These are phyloP conservation scores for Claviceps sorghi DNA, from an alignment of 2,329 filamentous ascomycete genomes.

Conservation along the genomic window DNA sequence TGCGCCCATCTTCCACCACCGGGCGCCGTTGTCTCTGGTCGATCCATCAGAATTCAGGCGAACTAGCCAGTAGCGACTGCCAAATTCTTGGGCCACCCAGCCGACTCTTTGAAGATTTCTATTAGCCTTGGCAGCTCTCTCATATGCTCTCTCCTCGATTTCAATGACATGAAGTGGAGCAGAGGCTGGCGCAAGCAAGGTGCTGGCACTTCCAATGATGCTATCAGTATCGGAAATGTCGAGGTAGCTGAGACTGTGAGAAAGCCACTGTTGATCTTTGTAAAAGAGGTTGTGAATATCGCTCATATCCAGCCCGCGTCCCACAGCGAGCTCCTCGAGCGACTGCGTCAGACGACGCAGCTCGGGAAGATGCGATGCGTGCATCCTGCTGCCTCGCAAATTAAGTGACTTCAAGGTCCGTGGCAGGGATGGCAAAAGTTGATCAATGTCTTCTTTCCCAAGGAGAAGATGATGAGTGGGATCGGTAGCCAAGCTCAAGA, in stretches of 20 bases:
- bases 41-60: slow-evolving; percentile 27
- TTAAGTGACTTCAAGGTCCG: slow-evolving; percentile 56
- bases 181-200: slow-evolving; percentile 43
- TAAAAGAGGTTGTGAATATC: slow-evolving; percentile 54
- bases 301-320: slow-evolving; percentile 48
- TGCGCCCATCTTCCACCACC: slow-evolving; percentile 73
- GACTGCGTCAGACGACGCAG: slow-evolving; percentile 49
- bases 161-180: slow-evolving; percentile 65
- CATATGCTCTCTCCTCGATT: slow-evolving; percentile 52
- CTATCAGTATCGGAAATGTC: slow-evolving; percentile 52
- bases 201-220: slow-evolving; percentile 45
- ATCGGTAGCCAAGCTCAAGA: slow-evolving; percentile 60
- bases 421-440: slow-evolving; percentile 52
- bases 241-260: slow-evolving; percentile 55
- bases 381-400: slow-evolving; percentile 60
- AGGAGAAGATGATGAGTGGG: slow-evolving; percentile 58
- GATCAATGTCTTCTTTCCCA: slow-evolving; percentile 47
- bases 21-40: slow-evolving; percentile 31
- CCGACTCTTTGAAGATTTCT: slow-evolving; percentile 46
- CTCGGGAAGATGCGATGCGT: slow-evolving; percentile 45
- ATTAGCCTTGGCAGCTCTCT: slow-evolving; percentile 47
- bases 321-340: slow-evolving; percentile 65
- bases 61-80: slow-evolving; percentile 53
- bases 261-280: slow-evolving; percentile 28
- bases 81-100: slow-evolving; percentile 59